Percentiles rank a stretch among this genome's conserved stretches.
These are phyloP conservation scores for Podila horticola DNA, from an alignment of 192 early-diverging fungal species.

Conservation along the genomic window DNA sequence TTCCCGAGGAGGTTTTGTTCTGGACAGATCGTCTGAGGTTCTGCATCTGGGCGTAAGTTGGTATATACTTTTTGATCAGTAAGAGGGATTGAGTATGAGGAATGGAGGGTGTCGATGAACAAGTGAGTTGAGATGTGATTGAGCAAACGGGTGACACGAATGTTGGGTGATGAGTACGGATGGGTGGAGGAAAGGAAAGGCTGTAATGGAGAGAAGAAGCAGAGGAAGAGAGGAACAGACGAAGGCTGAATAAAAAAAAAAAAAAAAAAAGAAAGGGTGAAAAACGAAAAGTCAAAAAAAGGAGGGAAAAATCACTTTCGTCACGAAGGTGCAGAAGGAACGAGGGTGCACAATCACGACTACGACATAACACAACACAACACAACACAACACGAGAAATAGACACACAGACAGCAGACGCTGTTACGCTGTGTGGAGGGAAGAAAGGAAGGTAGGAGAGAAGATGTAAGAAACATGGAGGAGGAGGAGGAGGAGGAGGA, in stretches of 20 bases:
- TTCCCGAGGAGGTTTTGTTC: conserved; percentile 21
- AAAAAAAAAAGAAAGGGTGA: neutral
- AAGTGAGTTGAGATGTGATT: neutral
- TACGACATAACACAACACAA: no score
- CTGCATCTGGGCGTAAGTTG: neutral
- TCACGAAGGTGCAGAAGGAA: conserved; percentile 1
- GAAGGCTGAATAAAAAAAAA: neutral
- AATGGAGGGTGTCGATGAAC: neutral
- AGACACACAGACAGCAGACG: neutral
- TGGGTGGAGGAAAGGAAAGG: neutral
- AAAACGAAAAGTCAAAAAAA: conserved; percentile 10
- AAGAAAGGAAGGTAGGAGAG: neutral
- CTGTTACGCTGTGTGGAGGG: no score
- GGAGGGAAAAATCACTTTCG: conserved; percentile 17
- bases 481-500: neutral
- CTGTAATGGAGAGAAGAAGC: neutral
- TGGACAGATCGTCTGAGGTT: conserved; percentile 44
- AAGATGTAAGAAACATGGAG: neutral
- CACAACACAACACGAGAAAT: no score
- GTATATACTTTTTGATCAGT: neutral
- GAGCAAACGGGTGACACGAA: neutral
- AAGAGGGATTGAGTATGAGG: neutral
- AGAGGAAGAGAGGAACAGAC: conserved; percentile 1
- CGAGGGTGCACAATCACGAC: neutral
- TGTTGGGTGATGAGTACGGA: neutral